Percentiles rank a stretch among this genome's conserved stretches.
Conservation (phyloP, 2,329 filamentous ascomycete species). For the Pyrenochaeta sp. region DNA sequence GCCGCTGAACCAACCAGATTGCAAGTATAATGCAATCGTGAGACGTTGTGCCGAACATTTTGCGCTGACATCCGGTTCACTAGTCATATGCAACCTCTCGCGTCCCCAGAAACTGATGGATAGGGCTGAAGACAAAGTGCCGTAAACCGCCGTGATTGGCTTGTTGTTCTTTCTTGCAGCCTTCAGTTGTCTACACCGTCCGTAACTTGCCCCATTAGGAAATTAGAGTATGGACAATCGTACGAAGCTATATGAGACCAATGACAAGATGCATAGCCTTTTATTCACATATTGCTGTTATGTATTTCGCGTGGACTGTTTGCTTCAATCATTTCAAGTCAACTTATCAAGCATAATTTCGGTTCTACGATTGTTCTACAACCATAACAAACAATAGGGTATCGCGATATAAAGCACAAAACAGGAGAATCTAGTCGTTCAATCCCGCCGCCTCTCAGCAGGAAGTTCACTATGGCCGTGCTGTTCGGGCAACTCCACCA, state of each 20-base stretch:
- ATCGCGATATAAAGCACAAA: neutral
- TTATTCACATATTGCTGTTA: no score
- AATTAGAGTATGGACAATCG: neutral
- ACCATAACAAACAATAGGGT: neutral
- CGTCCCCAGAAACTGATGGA: neutral
- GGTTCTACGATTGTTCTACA: neutral
- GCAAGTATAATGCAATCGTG: neutral
- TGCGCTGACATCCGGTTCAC: neutral
- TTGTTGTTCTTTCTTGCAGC: neutral
- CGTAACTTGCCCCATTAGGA: neutral
- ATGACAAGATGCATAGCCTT: no score
- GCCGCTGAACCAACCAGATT: neutral
- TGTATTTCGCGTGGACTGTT: no score
- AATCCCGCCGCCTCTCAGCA: neutral
- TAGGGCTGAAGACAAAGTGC: neutral
- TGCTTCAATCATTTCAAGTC: neutral
- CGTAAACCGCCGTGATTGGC: slow-evolving; percentile 3
- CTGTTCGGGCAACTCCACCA: neutral
- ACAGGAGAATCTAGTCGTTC: neutral
- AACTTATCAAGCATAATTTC: neutral
- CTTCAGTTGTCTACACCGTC: neutral
- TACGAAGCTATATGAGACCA: neutral
- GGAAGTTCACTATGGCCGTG: neutral
- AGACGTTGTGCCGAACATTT: neutral
- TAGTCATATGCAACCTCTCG: neutral